Evolutionary conservation across 179 eudicot genomes (phyloP).

Genomic region (Camellia oleifera): DNA sequence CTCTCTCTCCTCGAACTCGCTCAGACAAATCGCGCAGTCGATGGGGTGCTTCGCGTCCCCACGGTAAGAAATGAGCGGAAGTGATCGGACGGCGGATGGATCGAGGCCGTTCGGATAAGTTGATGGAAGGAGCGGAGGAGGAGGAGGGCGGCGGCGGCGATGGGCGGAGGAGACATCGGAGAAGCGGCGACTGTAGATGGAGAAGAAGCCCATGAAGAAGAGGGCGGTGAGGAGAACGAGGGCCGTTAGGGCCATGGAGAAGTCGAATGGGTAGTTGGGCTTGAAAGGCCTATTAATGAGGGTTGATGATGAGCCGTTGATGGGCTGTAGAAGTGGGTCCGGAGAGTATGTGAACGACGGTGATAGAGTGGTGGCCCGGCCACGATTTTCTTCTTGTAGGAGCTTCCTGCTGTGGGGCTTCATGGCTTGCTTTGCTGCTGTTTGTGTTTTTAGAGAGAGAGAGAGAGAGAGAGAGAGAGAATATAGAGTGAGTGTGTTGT

Average conservation of each 20-base stretch:
- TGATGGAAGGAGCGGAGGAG: background rate
- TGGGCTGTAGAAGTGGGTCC: constrained; percentile 15
- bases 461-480: background rate
- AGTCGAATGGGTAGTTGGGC: constrained; percentile 35
- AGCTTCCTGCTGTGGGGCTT: constrained; percentile 12
- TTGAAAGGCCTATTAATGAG: background rate
- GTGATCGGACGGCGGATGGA: constrained; percentile 24
- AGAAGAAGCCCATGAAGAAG: constrained; percentile 65
- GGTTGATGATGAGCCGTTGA: constrained; percentile 8
- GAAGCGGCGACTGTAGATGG: constrained; percentile 58
- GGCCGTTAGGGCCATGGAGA: constrained; percentile 54
- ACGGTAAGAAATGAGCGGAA: constrained; percentile 39
- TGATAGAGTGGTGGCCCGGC: background rate
- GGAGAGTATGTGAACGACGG: background rate
- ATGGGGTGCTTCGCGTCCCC: constrained; percentile 32
- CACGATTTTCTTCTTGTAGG: constrained; percentile 2
- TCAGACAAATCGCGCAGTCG: constrained; percentile 39
- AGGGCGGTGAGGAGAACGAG: constrained; percentile 59
- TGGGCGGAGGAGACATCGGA: constrained; percentile 27
- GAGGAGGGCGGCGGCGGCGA: constrained; percentile 5
- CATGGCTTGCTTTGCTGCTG: background rate
- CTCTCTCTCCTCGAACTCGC: constrained; percentile 39
- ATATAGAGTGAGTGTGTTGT: too few relatives aligned
- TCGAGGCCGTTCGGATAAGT: constrained; percentile 27
- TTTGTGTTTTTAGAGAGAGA: background rate